Base-by-base conservation (phyloP, 2,329 filamentous ascomycete species). In the Penicillium sp. region DNA sequence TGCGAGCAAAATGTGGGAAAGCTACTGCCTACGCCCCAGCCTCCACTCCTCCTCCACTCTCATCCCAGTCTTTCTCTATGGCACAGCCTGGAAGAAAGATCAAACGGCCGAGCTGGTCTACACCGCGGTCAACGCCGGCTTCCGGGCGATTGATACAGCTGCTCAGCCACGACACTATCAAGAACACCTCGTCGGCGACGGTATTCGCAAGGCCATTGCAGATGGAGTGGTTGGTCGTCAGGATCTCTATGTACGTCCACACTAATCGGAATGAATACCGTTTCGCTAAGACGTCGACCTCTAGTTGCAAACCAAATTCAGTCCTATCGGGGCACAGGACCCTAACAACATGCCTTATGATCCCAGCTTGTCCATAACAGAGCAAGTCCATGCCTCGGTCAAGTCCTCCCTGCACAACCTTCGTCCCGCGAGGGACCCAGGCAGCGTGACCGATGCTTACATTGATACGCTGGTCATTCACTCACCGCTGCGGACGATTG, bases 31-130 rank as follows among this genome's bases (percentile, higher is more conserved):
- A 37, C 66, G 63, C 26, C 55, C 64, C 12, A 57, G 58, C 21
- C 63, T 58, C 23, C 56, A 60, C 24, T 62, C 61, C 15, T 55
- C 51, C 12, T 52, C 62, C 24, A 58, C 64, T 12, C 54, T 58
- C n/a, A 68, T 75, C 37, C 76, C 76, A 3, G 65, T 73, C 3
- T 79, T 84, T 57, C 73, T 94, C 56, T 94, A 94, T 68, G 90
- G 90, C 45, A 93, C 90, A 2, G 90, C 90, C n/a, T 93, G 90
- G 89, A 94, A 94, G 70, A 86, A 87, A 63, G 84, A 87, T 1
- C 73, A 74, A 15, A 91, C 88, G 0, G 79, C 81, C 17, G 76
- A 82, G 48, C 78, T 93, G 2, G 89, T 94, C 18, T 83, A 86
- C 61, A 71, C 80, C 56, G 90, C 90, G 2, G 66, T 94, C 27